Evolutionary conservation across 106 monocot genomes (phyloP).

Genomic region (Dioscorea alata): DNA sequence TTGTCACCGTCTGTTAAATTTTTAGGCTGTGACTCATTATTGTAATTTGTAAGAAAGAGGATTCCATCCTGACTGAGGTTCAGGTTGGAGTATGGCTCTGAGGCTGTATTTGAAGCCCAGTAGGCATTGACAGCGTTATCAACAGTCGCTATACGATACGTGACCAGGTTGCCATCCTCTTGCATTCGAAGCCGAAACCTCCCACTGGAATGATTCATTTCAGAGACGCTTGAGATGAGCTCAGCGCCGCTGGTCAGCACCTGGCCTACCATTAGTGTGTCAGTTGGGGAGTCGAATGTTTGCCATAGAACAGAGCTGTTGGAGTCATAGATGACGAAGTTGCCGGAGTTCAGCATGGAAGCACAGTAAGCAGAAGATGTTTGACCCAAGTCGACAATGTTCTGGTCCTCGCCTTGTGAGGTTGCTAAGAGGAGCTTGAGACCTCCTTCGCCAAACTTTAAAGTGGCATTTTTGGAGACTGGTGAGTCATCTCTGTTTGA

Average conservation of each 20-base stretch:
- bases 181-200: conserved; percentile 14
- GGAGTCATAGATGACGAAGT: conserved; percentile 20
- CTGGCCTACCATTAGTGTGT: conserved; percentile 22
- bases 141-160: conserved; percentile 1
- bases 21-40: too few species aligned
- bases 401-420: not conserved
- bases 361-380: not conserved
- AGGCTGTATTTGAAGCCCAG: conserved; percentile 8
- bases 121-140: not conserved
- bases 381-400: not conserved
- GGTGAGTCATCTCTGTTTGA: conserved; percentile 8
- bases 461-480: not conserved
- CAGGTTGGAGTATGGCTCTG: not conserved
- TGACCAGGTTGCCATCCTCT: not conserved
- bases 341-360: conserved; percentile 16
- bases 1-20: not conserved
- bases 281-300: conserved; percentile 11
- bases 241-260: not conserved
- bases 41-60: not conserved
- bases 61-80: not conserved
- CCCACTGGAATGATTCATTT: conserved; percentile 8
- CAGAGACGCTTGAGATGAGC: conserved; percentile 17
- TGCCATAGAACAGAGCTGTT: not conserved
- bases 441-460: not conserved
- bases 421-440: not conserved